These are phyloP conservation scores for Zygnema cylindricum DNA, from an alignment of 139 green algal species.

Conservation along the genomic window DNA sequence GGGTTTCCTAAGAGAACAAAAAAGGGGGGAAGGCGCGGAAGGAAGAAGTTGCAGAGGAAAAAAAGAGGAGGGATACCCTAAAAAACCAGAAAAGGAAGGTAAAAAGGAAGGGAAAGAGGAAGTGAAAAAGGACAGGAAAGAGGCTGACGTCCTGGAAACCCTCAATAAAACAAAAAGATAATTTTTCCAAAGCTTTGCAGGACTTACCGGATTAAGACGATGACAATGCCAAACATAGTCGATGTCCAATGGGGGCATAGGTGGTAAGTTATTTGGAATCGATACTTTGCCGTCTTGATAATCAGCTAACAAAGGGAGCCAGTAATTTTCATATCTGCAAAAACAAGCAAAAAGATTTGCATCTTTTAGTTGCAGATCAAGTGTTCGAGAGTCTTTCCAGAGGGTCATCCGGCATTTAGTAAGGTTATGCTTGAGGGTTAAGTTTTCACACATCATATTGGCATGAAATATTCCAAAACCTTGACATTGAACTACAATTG, in stretches of 20 bases:
- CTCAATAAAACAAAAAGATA: no score
- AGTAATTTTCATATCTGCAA: slow-evolving; percentile 51
- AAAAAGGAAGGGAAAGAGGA: neutral
- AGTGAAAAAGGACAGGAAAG: neutral
- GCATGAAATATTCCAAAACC: neutral
- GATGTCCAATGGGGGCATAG: slow-evolving; percentile 47
- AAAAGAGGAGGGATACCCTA: neutral
- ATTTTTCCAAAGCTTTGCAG: neutral
- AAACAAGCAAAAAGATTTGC: neutral
- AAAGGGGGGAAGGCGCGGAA: neutral
- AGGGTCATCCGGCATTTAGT: no score
- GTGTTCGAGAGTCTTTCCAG: no score
- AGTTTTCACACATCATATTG: neutral
- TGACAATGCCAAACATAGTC: slow-evolving; percentile 50
- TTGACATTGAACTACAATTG: neutral
- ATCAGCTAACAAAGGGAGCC: slow-evolving; percentile 36
- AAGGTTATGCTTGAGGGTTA: neutral
- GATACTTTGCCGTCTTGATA: neutral
- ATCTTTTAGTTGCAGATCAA: no score
- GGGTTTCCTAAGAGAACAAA: neutral
- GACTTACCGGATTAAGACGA: slow-evolving; percentile 31
- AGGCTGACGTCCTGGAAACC: neutral
- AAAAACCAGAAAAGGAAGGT: neutral
- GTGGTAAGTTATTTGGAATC: neutral
- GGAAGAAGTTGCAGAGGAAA: neutral